Evolutionary conservation across 2,329 filamentous ascomycete species (phyloP), one percentile per base, ranked within the genome.

Genomic region (Clonostachys rosea): DNA sequence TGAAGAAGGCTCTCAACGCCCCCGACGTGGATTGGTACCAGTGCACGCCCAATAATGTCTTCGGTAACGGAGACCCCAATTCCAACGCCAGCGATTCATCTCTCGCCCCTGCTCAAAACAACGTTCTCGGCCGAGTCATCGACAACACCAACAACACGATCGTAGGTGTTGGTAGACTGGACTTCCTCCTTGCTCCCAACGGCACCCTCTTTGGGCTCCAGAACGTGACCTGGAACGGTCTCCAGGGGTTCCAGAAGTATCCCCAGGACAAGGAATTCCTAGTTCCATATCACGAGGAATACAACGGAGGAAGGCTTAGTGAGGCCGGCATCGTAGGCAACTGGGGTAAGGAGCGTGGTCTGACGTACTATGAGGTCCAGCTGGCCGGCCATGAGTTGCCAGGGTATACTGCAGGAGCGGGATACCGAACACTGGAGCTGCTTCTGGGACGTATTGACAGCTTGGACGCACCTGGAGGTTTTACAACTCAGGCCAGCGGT

Each of bases 191-290:
- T 6, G 70, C 85, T 18, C 71, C 75, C 58, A 86, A 88, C 61
- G 87, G 86, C 17, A 87, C 85, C 0, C 71, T 91, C 5, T 67
- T 88, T 10, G 75, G 78, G 1, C 84, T 91, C 50, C 87, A 91
- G 62, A 91, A 91, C 69, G 89, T 90, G 83, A 91, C 86, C 0
- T 91, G 83, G 80, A 79, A 80, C 51, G 87, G 86, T 8, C 61
- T 72, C 36, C 79, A 86, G 43, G 87, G 87, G 0, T 91, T 91
- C 71, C 76, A 82, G 52, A 59, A 62, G 2, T 63, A 66, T 1
- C 87, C 87, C 0, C 12, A 46, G 39, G 17, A 34, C 42, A 20
- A 24, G 20, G 42, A 43, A 7, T 84, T 89, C 58, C 87, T 79
- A 61, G 84, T 91, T 0, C 87, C 87, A 0, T 51, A 53, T 18